Conservation (phyloP, 139 green algal species). For the Limnomonas spitsbergensis region DNA sequence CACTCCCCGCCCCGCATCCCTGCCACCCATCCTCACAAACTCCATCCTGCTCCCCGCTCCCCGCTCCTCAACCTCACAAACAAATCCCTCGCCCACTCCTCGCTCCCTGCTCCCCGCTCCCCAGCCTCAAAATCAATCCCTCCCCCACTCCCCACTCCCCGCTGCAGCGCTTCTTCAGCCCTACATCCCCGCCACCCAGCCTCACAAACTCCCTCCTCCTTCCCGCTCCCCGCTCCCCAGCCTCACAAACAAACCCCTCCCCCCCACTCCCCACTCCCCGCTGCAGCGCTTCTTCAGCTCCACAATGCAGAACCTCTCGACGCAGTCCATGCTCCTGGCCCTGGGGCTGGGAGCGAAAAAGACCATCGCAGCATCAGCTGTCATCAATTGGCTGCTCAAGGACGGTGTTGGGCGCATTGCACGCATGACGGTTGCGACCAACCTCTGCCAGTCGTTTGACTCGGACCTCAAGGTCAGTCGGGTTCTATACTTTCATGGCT, state of each 20-base stretch:
- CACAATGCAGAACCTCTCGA: conserved; percentile 76
- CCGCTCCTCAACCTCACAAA: too few species aligned
- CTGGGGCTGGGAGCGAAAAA: conserved; percentile 83
- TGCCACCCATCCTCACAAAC: too few species aligned
- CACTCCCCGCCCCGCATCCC: too few species aligned
- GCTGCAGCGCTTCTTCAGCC: conserved; percentile 75
- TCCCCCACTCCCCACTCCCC: not conserved
- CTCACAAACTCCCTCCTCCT: too few species aligned
- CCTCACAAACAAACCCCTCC: not conserved
- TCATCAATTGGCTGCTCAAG: conserved; percentile 76
- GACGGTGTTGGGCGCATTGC: conserved; percentile 83
- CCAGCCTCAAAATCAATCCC: not conserved
- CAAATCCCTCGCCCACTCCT: too few species aligned
- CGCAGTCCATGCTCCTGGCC: conserved; percentile 85
- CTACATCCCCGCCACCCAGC: too few species aligned
- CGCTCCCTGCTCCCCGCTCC: too few species aligned
- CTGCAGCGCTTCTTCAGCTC: conserved; percentile 76
- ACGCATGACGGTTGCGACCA: conserved; percentile 75
- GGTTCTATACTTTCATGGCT: too few species aligned
- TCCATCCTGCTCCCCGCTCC: too few species aligned
- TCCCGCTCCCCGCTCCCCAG: too few species aligned
- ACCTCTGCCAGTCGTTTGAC: conserved; percentile 78
- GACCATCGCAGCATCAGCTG: conserved; percentile 41
- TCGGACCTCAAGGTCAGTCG: conserved; percentile 78
- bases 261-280: not conserved